These are phyloP conservation scores for Gaertneriomyces semiglobifer DNA, from an alignment of 192 early-diverging fungal genomes.

Conservation along the genomic window DNA sequence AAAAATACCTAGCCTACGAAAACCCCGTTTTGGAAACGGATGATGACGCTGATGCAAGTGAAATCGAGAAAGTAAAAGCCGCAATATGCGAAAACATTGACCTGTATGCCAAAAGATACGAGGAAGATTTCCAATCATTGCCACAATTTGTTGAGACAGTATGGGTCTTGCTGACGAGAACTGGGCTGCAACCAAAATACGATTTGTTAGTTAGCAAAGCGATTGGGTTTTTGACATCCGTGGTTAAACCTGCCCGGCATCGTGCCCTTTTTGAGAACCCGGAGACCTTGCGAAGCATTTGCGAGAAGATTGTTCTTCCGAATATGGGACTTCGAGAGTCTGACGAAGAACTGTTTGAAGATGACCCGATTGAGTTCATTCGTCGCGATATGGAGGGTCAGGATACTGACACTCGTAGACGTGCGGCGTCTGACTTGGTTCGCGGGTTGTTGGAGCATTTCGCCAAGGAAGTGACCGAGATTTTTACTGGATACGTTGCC, in stretches of 20 bases:
- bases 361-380: constrained; percentile 94
- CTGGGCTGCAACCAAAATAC: constrained; percentile 69
- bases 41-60: constrained; percentile 82
- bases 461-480: constrained; percentile 76
- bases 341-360: constrained; percentile 87
- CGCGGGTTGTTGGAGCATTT: constrained; percentile 88
- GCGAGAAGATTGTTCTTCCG: constrained; percentile 86
- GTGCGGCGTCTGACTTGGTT: constrained; percentile 87
- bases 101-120: constrained; percentile 86
- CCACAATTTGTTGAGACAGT: constrained; percentile 82
- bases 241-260: constrained; percentile 74
- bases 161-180: constrained; percentile 80
- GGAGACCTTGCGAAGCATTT: constrained; percentile 75
- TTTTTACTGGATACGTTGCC: constrained; percentile 66
- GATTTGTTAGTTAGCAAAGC: constrained; percentile 85
- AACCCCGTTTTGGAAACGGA: constrained; percentile 70
- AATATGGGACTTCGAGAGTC: constrained; percentile 83
- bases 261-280: constrained; percentile 67
- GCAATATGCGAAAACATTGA: constrained; percentile 91
- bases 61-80: constrained; percentile 84
- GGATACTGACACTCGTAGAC: constrained; percentile 87
- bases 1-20: constrained; percentile 81
- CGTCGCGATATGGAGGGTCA: constrained; percentile 84
- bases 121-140: constrained; percentile 80
- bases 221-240: constrained; percentile 83